A percentile compares a stretch with the other conserved stretches of the same genome.
Evolutionary conservation across 192 early-diverging fungal species (phyloP).

Genomic region (Umbelopsis vinacea): DNA sequence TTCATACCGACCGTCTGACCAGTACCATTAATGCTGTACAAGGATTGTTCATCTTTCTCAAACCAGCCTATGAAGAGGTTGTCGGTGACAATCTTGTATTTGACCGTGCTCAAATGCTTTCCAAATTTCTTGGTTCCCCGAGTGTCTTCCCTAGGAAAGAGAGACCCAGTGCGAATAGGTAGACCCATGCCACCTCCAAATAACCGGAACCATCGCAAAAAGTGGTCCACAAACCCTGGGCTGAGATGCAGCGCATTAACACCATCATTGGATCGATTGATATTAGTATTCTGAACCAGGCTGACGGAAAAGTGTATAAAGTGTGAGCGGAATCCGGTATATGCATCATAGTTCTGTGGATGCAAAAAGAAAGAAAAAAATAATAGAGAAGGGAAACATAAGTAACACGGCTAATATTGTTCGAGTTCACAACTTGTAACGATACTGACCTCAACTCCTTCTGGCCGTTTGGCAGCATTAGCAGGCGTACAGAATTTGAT

Average conservation of each 20-base stretch:
- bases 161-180: constrained; percentile 41
- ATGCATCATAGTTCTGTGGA: constrained; percentile 47
- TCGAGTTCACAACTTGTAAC: background rate
- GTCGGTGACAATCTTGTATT: constrained; percentile 45
- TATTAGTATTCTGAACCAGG: constrained; percentile 31
- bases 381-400: background rate
- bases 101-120: constrained; percentile 45
- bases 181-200: constrained; percentile 50
- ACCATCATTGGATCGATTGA: background rate
- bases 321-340: constrained; percentile 49
- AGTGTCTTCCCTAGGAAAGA: constrained; percentile 41
- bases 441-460: constrained; percentile 34
- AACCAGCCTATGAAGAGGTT: constrained; percentile 43
- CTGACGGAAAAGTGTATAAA: constrained; percentile 49
- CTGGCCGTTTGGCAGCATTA: constrained; percentile 23
- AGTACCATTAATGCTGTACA: constrained; percentile 27
- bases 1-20: constrained; percentile 45
- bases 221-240: constrained; percentile 42
- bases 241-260: constrained; percentile 47
- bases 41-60: constrained; percentile 41
- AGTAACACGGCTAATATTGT: background rate
- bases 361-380: constrained; percentile 1
- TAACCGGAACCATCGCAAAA: constrained; percentile 41
- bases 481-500: constrained; percentile 41
- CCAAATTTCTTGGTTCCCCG: constrained; percentile 43